Evolutionary conservation across 202 grass and related monocot genomes (phyloP).

Genomic region (Schoenoplectus triqueter): DNA sequence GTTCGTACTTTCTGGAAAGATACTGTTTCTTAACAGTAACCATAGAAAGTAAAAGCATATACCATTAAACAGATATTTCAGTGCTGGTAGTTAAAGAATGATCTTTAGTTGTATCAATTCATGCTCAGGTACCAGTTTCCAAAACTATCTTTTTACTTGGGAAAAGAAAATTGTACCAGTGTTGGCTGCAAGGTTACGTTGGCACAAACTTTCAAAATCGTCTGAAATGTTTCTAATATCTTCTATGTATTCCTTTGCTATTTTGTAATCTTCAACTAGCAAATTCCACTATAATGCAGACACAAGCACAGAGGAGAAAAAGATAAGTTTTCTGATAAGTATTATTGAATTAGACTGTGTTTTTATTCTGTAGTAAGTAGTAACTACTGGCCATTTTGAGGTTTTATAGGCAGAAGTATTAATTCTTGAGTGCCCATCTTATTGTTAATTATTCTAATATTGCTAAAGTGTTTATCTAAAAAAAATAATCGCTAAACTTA

Average conservation of each 20-base stretch:
- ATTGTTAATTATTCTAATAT: slow-evolving; percentile 1
- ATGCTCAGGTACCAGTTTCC: not conserved
- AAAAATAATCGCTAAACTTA: not conserved
- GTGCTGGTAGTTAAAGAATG: not conserved
- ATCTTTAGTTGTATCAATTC: not conserved
- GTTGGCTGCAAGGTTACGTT: slow-evolving; percentile 86
- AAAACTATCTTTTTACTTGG: not conserved
- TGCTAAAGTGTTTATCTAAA: not conserved
- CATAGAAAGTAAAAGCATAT: not conserved
- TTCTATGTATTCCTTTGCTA: slow-evolving; percentile 96
- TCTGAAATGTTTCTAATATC: slow-evolving; percentile 87
- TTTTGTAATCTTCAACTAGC: slow-evolving; percentile 88
- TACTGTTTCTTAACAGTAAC: not conserved
- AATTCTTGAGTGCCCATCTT: not conserved
- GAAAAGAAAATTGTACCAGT: slow-evolving; percentile 56
- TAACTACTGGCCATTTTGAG: slow-evolving; percentile 6
- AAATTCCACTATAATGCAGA: slow-evolving; percentile 66
- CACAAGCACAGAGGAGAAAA: slow-evolving; percentile 34
- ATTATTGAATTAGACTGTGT: not conserved
- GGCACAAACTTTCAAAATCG: slow-evolving; percentile 84
- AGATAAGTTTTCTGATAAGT: slow-evolving; percentile 12
- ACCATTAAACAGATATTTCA: not conserved
- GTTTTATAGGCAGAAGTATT: not conserved
- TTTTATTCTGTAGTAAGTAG: not conserved
- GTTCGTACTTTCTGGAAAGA: too few species aligned